A percentile compares a stretch with the other conserved stretches of the same genome.
These are phyloP conservation scores for Eucalyptus brandiana DNA, from an alignment of 345 rosid genomes.

Conservation along the genomic window DNA sequence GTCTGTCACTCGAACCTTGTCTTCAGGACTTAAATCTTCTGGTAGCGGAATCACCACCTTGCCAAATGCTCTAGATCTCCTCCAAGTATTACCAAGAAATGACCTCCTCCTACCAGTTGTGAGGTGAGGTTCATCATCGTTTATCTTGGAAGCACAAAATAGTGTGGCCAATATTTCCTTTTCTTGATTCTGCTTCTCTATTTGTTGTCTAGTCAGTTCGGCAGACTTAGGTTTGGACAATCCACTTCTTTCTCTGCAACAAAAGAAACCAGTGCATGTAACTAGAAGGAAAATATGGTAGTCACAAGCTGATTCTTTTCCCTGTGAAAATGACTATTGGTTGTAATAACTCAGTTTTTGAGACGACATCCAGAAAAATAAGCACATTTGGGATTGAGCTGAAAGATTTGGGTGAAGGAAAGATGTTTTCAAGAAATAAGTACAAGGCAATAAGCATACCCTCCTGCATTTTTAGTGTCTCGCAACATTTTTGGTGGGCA, in stretches of 20 bases:
- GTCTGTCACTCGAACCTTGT: neutral
- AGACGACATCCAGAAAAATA: neutral
- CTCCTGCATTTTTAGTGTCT: neutral
- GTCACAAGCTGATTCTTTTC: neutral
- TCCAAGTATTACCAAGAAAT: neutral
- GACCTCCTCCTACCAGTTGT: neutral
- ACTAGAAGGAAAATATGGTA: neutral
- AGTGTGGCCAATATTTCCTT: neutral
- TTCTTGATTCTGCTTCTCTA: neutral
- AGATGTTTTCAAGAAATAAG: neutral
- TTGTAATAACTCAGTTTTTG: neutral
- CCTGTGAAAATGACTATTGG: neutral
- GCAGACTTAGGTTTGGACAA: neutral
- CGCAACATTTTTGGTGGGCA: neutral
- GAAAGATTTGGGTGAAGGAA: neutral
- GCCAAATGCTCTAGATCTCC: neutral
- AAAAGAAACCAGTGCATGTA: neutral
- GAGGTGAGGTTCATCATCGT: neutral
- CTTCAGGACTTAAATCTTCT: neutral
- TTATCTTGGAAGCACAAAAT: neutral
- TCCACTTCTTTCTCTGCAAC: neutral
- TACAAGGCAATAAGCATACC: neutral
- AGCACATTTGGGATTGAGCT: neutral
- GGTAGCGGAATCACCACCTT: neutral
- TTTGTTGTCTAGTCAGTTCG: neutral